Evolutionary conservation across 2,329 filamentous ascomycete genomes (phyloP).

Genomic region (Fusarium subtropicale): DNA sequence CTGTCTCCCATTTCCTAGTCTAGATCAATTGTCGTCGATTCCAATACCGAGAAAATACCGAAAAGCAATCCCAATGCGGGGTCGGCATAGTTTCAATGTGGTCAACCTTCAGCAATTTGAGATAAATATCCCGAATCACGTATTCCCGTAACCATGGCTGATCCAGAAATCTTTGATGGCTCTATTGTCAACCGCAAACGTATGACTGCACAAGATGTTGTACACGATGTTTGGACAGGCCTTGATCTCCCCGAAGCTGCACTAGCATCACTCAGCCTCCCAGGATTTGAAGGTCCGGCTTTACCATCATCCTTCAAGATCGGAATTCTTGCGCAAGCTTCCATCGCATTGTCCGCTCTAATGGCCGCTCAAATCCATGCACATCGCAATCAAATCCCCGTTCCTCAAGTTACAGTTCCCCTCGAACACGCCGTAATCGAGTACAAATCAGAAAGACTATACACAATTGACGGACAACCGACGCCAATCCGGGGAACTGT

Average conservation of each 20-base stretch:
- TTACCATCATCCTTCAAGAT: constrained; percentile 66
- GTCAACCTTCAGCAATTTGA: not conserved
- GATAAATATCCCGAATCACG: not conserved
- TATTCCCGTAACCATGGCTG: fast-evolving
- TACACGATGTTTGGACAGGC: constrained; percentile 31
- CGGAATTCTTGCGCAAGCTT: constrained; percentile 62
- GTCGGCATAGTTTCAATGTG: not conserved
- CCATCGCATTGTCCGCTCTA: constrained; percentile 63
- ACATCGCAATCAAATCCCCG: constrained; percentile 39
- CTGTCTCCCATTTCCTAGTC: too few relatives aligned
- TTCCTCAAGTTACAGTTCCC: constrained; percentile 57
- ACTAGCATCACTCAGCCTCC: constrained; percentile 27
- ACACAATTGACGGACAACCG: constrained; percentile 55
- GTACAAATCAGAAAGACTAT: constrained; percentile 65
- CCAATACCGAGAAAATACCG: not conserved
- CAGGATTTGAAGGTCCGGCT: constrained; percentile 37
- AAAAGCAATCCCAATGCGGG: not conserved
- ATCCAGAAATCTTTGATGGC: fast-evolving
- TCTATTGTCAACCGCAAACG: not conserved
- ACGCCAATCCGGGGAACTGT: constrained; percentile 56
- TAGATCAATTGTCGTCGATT: too few relatives aligned
- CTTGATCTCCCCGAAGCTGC: constrained; percentile 27
- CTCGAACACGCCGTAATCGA: constrained; percentile 61
- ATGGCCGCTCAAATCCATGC: constrained; percentile 60
- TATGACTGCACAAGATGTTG: constrained; percentile 6